Evolutionary conservation across 2,329 filamentous ascomycete genomes (phyloP), one percentile per base, ranked within the genome.

Genomic region (Alternaria angustiovoidea): DNA sequence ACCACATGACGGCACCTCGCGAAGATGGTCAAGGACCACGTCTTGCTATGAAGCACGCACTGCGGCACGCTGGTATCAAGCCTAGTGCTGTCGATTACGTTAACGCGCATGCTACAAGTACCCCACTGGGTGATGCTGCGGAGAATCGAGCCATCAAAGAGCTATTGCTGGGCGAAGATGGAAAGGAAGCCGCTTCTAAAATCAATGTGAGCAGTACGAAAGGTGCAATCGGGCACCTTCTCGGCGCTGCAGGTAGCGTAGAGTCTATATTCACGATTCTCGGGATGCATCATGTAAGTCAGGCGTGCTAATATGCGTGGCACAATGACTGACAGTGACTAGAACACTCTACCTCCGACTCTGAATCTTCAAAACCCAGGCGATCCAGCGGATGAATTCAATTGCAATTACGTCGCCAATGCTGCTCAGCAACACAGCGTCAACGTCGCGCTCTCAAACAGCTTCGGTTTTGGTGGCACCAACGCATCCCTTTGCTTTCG

Each of bases 401-500:
- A 88, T 64, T 96, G 94, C 81, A 97, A 98, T 75, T 94, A 97
- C 77, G 89, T 97, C 4, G 87, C 93, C 0, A 83, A 88, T 4
- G 74, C 82, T 46, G 85, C 93, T 0, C 94, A 97, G 78, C 78
- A 90, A 53, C 89, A 87, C 66, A 75, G 83, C 2, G 87, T 98
- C 11, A 81, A 88, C 58, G 89, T 94, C 22, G 92, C 91, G 5
- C 71, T 99, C 59, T 95, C 92, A 4, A 99, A 99, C 74, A 98
- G 94, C 76, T 99, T 99, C 80, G 95, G 95, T 0, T 99, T 99
- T 81, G 95, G 95, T 11, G 95, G 95, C 16, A 98, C 94, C 1
- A 99, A 99, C 81, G 94, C 94, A 42, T 93, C 89, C 54, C 81
- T 99, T 38, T 93, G 93, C 53, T 94, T 98, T 71, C 85, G 85